Percentiles rank a stretch among this genome's conserved stretches.
These are phyloP conservation scores for Zygoascus meyerae DNA, from an alignment of 1,139 yeast species.

Conservation along the genomic window DNA sequence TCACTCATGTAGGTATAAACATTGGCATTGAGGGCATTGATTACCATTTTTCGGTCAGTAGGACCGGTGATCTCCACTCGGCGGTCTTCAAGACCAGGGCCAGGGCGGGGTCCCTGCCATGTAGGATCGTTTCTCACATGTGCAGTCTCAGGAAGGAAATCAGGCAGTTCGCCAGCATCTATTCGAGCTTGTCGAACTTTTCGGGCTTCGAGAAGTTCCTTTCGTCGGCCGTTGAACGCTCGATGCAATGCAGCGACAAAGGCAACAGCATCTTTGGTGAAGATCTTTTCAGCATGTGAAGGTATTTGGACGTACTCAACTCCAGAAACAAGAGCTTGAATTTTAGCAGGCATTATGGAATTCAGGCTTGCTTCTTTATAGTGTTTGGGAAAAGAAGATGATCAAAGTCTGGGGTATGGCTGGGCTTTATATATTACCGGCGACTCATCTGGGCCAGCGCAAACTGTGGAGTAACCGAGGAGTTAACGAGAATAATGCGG, in stretches of 20 bases:
- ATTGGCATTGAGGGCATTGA: conserved; percentile 82
- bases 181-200: conserved; percentile 53
- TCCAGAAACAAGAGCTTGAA: conserved; percentile 25
- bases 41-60: conserved; percentile 85
- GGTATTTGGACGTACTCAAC: conserved; percentile 28
- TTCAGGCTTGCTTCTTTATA: neutral
- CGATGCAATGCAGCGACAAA: conserved; percentile 72
- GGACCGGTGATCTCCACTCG: conserved; percentile 44
- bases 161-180: conserved; percentile 65
- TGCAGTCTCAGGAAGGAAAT: conserved; percentile 66
- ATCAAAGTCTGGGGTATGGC: neutral
- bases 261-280: conserved; percentile 63
- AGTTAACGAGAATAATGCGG: neutral
- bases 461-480: conserved; percentile 5
- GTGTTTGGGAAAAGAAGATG: neutral
- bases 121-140: conserved; percentile 65
- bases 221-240: conserved; percentile 57
- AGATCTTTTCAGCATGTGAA: conserved; percentile 35
- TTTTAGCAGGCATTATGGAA: conserved; percentile 33
- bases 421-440: neutral
- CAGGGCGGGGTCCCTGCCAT: conserved; percentile 77
- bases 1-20: conserved; percentile 95
- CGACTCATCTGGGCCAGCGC: neutral
- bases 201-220: conserved; percentile 55
- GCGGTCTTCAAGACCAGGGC: conserved; percentile 65